Evolutionary conservation across 208 protist genomes (phyloP).

Genomic region (Wallacemonas collosoma): DNA sequence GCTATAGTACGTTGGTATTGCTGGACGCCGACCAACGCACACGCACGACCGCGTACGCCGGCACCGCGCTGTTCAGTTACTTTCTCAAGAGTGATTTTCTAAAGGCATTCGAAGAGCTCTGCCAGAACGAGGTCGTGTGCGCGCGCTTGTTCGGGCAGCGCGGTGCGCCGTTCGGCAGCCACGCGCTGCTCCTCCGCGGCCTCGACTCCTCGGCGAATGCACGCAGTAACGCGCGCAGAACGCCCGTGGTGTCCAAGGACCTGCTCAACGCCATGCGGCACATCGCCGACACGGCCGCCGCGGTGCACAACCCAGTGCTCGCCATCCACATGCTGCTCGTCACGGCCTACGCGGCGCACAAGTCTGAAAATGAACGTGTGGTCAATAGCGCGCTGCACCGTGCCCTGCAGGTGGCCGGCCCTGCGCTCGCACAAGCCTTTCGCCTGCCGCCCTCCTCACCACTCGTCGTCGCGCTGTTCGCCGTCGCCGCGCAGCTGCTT

Average conservation of each 20-base stretch:
- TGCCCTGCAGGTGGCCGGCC: slow-evolving; percentile 59
- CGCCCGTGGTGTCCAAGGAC: slow-evolving; percentile 33
- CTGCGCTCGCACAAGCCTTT: slow-evolving; percentile 63
- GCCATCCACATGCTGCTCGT: slow-evolving; percentile 62
- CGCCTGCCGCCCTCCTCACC: slow-evolving; percentile 44
- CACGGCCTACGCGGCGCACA: slow-evolving; percentile 26
- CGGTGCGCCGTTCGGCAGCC: slow-evolving; percentile 25
- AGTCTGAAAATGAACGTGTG: not conserved
- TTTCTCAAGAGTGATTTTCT: slow-evolving; percentile 63
- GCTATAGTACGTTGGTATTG: slow-evolving; percentile 66
- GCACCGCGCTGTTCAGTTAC: slow-evolving; percentile 68
- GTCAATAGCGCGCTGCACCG: slow-evolving; percentile 38
- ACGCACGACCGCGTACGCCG: slow-evolving; percentile 29
- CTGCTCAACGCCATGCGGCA: slow-evolving; percentile 57
- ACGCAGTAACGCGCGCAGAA: slow-evolving; percentile 5
- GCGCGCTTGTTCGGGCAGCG: slow-evolving; percentile 61
- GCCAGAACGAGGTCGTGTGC: slow-evolving; percentile 59
- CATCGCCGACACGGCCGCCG: slow-evolving; percentile 57
- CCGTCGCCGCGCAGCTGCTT: slow-evolving; percentile 41
- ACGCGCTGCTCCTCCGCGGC: slow-evolving; percentile 24
- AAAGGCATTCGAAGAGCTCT: slow-evolving; percentile 69
- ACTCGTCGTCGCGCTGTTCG: slow-evolving; percentile 41
- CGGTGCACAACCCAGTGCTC: slow-evolving; percentile 42
- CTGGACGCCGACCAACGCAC: slow-evolving; percentile 45
- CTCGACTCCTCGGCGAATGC: not conserved